These are phyloP conservation scores for Chrysoporthe cubensis DNA, from an alignment of 2,329 filamentous ascomycete genomes.

Conservation along the genomic window DNA sequence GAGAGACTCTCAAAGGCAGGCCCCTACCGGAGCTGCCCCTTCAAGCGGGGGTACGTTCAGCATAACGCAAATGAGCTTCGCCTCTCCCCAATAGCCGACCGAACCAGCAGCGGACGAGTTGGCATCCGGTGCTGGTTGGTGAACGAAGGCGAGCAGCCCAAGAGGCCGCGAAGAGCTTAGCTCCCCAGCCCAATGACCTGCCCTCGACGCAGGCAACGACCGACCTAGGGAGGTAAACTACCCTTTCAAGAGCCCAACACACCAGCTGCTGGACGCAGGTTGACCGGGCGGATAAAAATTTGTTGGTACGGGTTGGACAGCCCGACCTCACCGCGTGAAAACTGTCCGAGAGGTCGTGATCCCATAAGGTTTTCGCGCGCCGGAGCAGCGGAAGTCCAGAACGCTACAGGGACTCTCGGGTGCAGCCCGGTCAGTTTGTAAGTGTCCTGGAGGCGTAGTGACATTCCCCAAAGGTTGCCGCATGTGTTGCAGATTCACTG, in stretches of 20 bases:
- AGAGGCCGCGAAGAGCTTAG: not conserved
- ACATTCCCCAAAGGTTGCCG: not conserved
- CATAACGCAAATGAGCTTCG: slow-evolving; percentile 10
- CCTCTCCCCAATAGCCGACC: slow-evolving; percentile 5
- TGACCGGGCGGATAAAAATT: not conserved
- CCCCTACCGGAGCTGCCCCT: slow-evolving; percentile 6
- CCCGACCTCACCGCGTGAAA: not conserved
- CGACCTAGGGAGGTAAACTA: slow-evolving; percentile 10
- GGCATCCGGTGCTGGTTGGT: slow-evolving; percentile 1
- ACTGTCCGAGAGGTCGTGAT: slow-evolving; percentile 12
- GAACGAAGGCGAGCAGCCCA: not conserved
- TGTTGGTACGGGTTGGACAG: slow-evolving; percentile 5
- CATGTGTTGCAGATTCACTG: not conserved
- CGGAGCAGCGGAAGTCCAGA: not conserved
- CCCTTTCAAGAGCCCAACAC: slow-evolving; percentile 1
- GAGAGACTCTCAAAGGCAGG: not conserved
- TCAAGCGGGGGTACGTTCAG: slow-evolving; percentile 1
- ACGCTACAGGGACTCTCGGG: slow-evolving; percentile 15
- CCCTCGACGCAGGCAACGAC: slow-evolving; percentile 7
- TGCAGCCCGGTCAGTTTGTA: not conserved
- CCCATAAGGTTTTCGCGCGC: slow-evolving; percentile 10
- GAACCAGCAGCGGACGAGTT: slow-evolving; percentile 1
- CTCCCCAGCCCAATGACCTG: slow-evolving; percentile 2
- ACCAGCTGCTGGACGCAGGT: slow-evolving; percentile 5
- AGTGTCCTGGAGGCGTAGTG: not conserved